Conservation (phyloP, 352 stramenopile genomes). For the Phytophthora niederhauseri region DNA sequence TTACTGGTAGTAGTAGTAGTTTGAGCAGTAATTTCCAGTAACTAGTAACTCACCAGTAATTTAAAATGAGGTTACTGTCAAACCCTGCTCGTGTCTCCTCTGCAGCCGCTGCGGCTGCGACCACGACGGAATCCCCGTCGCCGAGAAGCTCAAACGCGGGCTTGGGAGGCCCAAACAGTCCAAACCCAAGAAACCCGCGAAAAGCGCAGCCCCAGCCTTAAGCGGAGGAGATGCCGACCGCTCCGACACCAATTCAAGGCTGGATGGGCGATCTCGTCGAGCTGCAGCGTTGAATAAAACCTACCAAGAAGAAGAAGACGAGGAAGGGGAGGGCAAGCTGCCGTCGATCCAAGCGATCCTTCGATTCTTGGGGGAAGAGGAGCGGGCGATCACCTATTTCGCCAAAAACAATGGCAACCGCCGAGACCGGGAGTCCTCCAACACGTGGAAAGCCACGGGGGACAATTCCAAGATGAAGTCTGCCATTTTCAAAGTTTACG, state of each 20-base stretch:
- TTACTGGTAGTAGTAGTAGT: too few species aligned
- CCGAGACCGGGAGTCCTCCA: not conserved
- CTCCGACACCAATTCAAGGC: not conserved
- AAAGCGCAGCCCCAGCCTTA: not conserved
- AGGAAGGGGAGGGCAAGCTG: not conserved
- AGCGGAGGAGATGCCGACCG: not conserved
- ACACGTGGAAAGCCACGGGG: not conserved
- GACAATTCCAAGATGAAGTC: not conserved
- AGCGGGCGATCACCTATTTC: not conserved
- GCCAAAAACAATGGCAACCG: not conserved
- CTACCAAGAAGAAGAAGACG: slow-evolving; percentile 8
- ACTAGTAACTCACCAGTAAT: too few species aligned
- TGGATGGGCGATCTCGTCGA: not conserved
- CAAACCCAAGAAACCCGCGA: not conserved
- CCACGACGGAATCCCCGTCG: not conserved
- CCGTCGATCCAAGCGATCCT: not conserved
- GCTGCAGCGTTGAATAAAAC: slow-evolving; percentile 1
- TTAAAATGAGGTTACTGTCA: too few species aligned
- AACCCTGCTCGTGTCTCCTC: not conserved
- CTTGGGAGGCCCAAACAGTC: not conserved
- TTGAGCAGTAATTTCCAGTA: too few species aligned
- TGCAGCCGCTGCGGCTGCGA: not conserved
- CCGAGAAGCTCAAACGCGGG: not conserved
- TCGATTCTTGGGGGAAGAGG: slow-evolving; percentile 8
- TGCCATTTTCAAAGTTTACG: not conserved